These are phyloP conservation scores for Vanrija sp. DNA, from an alignment of 1,284 basidiomycete species.

Conservation along the genomic window DNA sequence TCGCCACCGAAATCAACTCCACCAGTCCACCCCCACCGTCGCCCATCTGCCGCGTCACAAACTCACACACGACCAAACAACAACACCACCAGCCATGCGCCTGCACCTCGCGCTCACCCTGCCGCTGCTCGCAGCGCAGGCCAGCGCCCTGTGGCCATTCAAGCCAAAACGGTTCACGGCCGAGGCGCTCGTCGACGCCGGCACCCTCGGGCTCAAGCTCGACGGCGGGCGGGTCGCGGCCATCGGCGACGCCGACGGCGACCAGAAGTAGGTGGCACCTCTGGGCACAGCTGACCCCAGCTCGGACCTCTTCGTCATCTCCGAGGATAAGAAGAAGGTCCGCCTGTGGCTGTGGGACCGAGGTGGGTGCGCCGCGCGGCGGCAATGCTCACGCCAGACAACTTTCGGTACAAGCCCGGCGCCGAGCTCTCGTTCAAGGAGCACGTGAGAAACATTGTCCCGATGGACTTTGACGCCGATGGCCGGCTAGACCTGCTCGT, in stretches of 20 bases:
- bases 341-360: constrained; percentile 80
- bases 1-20: not conserved
- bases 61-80: too few relatives aligned
- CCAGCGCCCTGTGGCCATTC: constrained; percentile 63
- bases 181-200: constrained; percentile 77
- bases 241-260: constrained; percentile 91
- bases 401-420: constrained; percentile 40
- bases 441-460: constrained; percentile 65
- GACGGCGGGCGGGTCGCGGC: constrained; percentile 67
- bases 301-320: constrained; percentile 74
- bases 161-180: constrained; percentile 77
- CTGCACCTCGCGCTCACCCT: constrained; percentile 6
- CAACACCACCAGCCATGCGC: constrained; percentile 5
- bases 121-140: constrained; percentile 3
- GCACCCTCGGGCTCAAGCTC: constrained; percentile 70
- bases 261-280: constrained; percentile 71
- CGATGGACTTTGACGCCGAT: constrained; percentile 88
- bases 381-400: not conserved
- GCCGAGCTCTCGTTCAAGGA: constrained; percentile 53
- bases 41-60: too few relatives aligned
- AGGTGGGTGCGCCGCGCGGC: constrained; percentile 52
- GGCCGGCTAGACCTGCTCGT: constrained; percentile 85
- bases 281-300: constrained; percentile 49
- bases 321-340: constrained; percentile 66
- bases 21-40: too few relatives aligned